Evolutionary conservation across 2,329 filamentous ascomycete genomes (phyloP).

Genomic region (Aspergillus sp.): DNA sequence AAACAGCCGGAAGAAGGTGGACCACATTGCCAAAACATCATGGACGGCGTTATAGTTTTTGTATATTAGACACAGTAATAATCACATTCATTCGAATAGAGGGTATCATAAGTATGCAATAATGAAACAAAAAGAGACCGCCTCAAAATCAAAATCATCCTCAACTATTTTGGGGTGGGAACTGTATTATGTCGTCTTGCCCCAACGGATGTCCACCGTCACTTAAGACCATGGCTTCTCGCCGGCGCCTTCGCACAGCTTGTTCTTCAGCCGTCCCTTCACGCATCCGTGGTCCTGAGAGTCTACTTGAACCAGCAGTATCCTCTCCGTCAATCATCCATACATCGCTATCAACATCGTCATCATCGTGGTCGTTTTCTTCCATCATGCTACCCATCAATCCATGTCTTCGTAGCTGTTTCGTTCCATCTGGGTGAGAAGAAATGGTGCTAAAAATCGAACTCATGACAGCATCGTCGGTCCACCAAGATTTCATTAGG

Average conservation of each 20-base stretch:
- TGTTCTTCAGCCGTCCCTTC: constrained; percentile 48
- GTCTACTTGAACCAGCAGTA: constrained; percentile 36
- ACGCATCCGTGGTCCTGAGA: constrained; percentile 25
- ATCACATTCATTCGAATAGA: background rate
- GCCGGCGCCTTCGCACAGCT: constrained; percentile 62
- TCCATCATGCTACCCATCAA: constrained; percentile 36
- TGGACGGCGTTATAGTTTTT: constrained; percentile 56
- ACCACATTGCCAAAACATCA: constrained; percentile 77
- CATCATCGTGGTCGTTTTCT: constrained; percentile 49
- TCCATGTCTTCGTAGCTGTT: constrained; percentile 35
- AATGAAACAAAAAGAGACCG: background rate
- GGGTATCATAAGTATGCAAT: constrained; percentile 1
- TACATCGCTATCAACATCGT: constrained; percentile 42
- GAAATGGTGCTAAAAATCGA: constrained; percentile 34
- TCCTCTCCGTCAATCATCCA: constrained; percentile 47
- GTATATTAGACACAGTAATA: constrained; percentile 9
- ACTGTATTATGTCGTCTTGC: constrained; percentile 70
- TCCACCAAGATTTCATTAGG: constrained; percentile 35
- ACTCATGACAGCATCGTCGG: constrained; percentile 38
- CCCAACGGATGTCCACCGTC: constrained; percentile 70
- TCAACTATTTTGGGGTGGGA: constrained; percentile 25
- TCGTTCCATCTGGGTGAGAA: constrained; percentile 30
- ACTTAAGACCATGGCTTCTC: constrained; percentile 85
- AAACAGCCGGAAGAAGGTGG: constrained; percentile 79
- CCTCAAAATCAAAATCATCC: background rate